Evolutionary conservation across 106 monocot genomes (phyloP).

Genomic region (Iris macrosiphon): DNA sequence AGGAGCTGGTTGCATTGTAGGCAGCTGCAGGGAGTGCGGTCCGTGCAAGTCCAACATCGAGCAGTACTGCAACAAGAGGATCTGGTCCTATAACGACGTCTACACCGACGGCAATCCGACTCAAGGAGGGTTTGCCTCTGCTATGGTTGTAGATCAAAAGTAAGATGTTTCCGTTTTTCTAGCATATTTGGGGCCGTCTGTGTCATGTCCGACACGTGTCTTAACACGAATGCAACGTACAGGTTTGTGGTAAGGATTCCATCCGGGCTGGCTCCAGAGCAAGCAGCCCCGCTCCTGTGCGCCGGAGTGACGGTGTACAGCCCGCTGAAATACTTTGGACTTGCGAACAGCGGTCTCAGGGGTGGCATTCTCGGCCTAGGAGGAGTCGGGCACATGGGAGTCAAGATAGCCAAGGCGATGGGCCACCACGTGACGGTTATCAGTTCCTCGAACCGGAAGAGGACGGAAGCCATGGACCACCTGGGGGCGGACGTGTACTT

Average conservation of each 20-base stretch:
- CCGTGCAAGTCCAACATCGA: conserved; percentile 64
- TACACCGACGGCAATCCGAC: conserved; percentile 86
- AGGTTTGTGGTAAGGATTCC: conserved; percentile 87
- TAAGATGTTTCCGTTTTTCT: conserved; percentile 17
- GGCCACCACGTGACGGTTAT: conserved; percentile 89
- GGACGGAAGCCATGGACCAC: conserved; percentile 64
- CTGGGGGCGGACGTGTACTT: conserved; percentile 73
- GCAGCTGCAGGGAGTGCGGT: conserved; percentile 55
- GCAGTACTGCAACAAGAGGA: conserved; percentile 83
- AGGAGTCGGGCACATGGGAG: conserved; percentile 93
- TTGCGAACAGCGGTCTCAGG: conserved; percentile 30
- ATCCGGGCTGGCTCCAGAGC: conserved; percentile 52
- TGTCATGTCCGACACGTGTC: too few species aligned
- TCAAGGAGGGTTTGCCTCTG: conserved; percentile 75
- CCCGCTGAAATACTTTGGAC: conserved; percentile 64
- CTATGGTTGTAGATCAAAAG: conserved; percentile 82
- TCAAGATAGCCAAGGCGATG: conserved; percentile 84
- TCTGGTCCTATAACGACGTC: conserved; percentile 88
- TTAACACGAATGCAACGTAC: background rate
- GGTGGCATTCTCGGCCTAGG: conserved; percentile 76
- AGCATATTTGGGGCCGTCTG: too few species aligned
- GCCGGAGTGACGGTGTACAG: conserved; percentile 89
- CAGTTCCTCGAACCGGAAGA: conserved; percentile 77
- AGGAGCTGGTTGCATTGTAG: conserved; percentile 59
- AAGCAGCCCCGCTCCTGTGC: conserved; percentile 81